phyloP scores from a whole-genome alignment of 1,284 basidiomycete species.

The Cryptococcus neoformans region DNA sequence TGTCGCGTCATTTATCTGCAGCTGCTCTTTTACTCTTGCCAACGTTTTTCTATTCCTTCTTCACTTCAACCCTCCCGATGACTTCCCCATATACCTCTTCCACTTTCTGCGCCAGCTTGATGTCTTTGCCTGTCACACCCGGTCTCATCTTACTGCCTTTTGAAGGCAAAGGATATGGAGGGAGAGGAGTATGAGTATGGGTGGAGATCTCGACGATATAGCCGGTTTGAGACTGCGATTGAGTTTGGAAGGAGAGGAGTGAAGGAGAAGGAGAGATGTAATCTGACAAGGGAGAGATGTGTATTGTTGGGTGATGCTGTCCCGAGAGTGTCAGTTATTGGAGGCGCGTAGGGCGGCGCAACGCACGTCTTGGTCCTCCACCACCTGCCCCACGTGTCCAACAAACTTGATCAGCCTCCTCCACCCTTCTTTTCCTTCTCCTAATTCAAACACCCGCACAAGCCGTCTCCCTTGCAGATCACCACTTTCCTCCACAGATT shows the following conservation, averaged over 20 bases:
- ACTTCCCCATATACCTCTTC: conserved; percentile 21
- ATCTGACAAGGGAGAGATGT: conserved; percentile 26
- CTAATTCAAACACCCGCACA: conserved; percentile 28
- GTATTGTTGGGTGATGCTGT: conserved; percentile 41
- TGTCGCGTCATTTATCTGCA: no score
- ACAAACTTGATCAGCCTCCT: conserved; percentile 14
- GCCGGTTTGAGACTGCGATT: conserved; percentile 3
- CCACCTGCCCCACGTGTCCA: conserved; percentile 9
- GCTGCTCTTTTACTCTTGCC: no score
- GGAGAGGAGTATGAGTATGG: conserved; percentile 43
- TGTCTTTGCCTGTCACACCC: conserved; percentile 41
- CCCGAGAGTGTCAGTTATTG: background rate
- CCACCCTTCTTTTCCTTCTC: conserved; percentile 31
- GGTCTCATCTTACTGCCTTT: conserved; percentile 23
- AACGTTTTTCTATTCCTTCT: no score
- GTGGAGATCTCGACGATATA: conserved; percentile 37
- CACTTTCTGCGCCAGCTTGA: conserved; percentile 30
- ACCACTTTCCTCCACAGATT: conserved; percentile 1
- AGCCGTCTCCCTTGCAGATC: conserved; percentile 35
- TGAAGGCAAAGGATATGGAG: conserved; percentile 16
- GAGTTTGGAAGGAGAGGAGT: background rate
- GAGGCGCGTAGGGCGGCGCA: background rate
- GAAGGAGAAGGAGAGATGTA: conserved; percentile 9
- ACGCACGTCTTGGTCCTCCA: conserved; percentile 35
- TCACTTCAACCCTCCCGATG: background rate